Conservation (phyloP, 164 flowering plant genomes). For the Vitis vinifera region ASM3070453v1 NC_081805.1:7380001-7380500, state of each 20-base stretch:
- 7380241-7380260: background rate
- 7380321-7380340: background rate
- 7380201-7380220: constrained; percentile 61
- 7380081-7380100: background rate
- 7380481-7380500: constrained; percentile 35
- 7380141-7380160: constrained; percentile 69
- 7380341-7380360: background rate
- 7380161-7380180: constrained; percentile 72
- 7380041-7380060: constrained; percentile 1
- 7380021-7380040: constrained; percentile 11
- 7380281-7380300: background rate
- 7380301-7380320: background rate
- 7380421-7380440: constrained; percentile 76
- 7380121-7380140: constrained; percentile 63
- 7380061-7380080: background rate
- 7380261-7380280: background rate
- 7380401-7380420: constrained; percentile 30
- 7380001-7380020: background rate
- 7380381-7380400: background rate
- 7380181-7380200: constrained; percentile 65
- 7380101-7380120: background rate
- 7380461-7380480: constrained; percentile 92
- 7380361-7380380: background rate
- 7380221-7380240: background rate
- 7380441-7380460: constrained; percentile 87